Conservation (phyloP, 768 basidiomycete species). For the Boletellus ananas region DNA sequence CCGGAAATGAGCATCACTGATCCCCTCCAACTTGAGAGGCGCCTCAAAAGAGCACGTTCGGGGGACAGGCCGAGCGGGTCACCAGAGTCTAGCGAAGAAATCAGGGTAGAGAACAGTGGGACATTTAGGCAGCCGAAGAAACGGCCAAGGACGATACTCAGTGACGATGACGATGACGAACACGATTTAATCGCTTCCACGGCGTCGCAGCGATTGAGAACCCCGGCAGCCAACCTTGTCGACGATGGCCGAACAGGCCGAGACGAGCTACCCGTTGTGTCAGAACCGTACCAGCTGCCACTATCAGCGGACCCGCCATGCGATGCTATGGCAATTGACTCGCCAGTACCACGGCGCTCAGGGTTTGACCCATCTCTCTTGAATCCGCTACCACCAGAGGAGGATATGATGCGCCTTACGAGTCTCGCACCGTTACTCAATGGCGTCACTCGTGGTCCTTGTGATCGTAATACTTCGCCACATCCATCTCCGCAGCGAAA, state of each 20-base stretch:
- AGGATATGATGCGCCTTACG: conserved; percentile 21
- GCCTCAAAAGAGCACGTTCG: conserved; percentile 67
- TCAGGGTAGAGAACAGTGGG: conserved; percentile 36
- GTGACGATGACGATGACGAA: conserved; percentile 50
- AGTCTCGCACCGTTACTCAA: conserved; percentile 27
- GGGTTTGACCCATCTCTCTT: conserved; percentile 53
- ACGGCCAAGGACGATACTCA: conserved; percentile 43
- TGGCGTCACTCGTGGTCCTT: conserved; percentile 11
- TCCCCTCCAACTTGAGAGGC: conserved; percentile 68
- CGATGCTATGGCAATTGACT: conserved; percentile 40
- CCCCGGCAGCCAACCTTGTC: conserved; percentile 50
- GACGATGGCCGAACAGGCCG: conserved; percentile 24
- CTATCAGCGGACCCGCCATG: neutral
- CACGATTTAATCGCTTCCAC: conserved; percentile 37
- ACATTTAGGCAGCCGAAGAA: conserved; percentile 47
- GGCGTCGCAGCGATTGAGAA: conserved; percentile 31
- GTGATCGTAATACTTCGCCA: neutral
- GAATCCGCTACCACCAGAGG: conserved; percentile 44
- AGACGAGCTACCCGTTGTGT: conserved; percentile 13
- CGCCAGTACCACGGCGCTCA: conserved; percentile 27
- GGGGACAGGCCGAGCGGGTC: conserved; percentile 50
- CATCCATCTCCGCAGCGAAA: conserved; percentile 12
- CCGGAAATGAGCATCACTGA: conserved; percentile 74
- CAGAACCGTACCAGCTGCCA: conserved; percentile 5
- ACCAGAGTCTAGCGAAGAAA: conserved; percentile 47